Evolutionary conservation across 495 filamentous ascomycete genomes (phyloP), one percentile per base, ranked within the genome.

Genomic region (Chaetomidium leptoderma): DNA sequence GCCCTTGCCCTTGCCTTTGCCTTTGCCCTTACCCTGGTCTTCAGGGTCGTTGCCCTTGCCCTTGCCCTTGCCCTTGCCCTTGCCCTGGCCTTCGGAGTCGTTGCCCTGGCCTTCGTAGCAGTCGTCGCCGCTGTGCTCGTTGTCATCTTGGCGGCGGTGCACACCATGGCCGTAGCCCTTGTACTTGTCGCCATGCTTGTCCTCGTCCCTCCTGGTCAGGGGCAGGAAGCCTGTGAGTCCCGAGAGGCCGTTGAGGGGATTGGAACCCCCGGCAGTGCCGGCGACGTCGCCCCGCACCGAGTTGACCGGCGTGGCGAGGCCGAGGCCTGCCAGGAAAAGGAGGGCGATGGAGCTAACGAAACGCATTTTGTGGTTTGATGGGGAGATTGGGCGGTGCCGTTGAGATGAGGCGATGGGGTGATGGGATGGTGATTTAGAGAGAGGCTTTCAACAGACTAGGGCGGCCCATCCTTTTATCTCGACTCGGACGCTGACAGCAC

Each of bases 261-360:
- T 7, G 36, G 14, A 4, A n/a, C 4, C 14, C 4, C 36, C 14
- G 36, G 36, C 11, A 33, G 6, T 19, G 37, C 37, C 17, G 16
- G 37, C 17, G 14, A 24, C 8, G 7, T 44, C 8, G 2, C 17
- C 6, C 19, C n/a, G n/a, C n/a, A n/a, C n/a, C n/a, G 40, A 11
- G 19, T 21, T 6, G n/a, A 52, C 26, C 8, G 30, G 44, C 21
- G 43, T 29, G 44, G 50, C 49, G 14, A 43, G 51, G 51, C 51
- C 36, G 17, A 53, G 36, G 36, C 51, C 26, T 23, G 55, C 60
- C 37, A 62, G 55, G 29, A 55, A 46, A 17, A 61, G 39, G 44
- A 58, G 1, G 32, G 48, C 44, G 48, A 62, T 32, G 14, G 59
- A 58, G 26, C 33, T 54, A 26, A 55, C 29, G 45, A 64, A 55